Percentiles rank a stretch among this genome's conserved stretches.
phyloP scores from a whole-genome alignment of 2,329 filamentous ascomycete genomes.

The Aspergillus transmontanensis region DNA sequence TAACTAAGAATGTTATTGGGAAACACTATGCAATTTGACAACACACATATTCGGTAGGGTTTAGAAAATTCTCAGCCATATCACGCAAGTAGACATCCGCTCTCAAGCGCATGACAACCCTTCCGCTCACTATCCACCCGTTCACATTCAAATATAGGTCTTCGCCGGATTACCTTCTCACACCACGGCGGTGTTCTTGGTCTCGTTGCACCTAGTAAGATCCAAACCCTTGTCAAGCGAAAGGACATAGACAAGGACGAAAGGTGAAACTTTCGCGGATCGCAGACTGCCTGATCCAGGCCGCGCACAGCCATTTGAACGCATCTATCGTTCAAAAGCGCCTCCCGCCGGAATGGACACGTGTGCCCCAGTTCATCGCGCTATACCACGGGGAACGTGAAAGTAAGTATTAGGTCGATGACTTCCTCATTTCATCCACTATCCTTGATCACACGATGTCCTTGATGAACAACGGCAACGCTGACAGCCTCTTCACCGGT shows the following conservation, averaged over 20 bases:
- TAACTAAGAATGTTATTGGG: neutral
- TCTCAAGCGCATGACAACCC: neutral
- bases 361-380: neutral
- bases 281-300: neutral
- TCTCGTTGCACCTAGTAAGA: neutral
- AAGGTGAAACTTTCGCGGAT: neutral
- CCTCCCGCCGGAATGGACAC: neutral
- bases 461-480: constrained; percentile 67
- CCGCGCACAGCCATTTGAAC: neutral
- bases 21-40: neutral
- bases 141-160: neutral
- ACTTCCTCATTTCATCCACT: constrained; percentile 15
- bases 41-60: neutral
- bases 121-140: neutral
- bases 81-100: neutral
- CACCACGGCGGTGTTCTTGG: neutral
- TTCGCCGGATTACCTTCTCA: neutral
- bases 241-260: neutral
- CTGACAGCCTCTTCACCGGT: constrained; percentile 84
- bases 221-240: neutral
- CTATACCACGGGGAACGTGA: neutral
- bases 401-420: neutral
- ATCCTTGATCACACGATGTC: constrained; percentile 39
- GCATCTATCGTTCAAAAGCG: neutral
- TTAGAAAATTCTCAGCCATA: neutral